Percentiles rank a stretch among this genome's conserved stretches.
phyloP scores from a whole-genome alignment of 768 basidiomycete species.

The Lenzites betulinus region DNA sequence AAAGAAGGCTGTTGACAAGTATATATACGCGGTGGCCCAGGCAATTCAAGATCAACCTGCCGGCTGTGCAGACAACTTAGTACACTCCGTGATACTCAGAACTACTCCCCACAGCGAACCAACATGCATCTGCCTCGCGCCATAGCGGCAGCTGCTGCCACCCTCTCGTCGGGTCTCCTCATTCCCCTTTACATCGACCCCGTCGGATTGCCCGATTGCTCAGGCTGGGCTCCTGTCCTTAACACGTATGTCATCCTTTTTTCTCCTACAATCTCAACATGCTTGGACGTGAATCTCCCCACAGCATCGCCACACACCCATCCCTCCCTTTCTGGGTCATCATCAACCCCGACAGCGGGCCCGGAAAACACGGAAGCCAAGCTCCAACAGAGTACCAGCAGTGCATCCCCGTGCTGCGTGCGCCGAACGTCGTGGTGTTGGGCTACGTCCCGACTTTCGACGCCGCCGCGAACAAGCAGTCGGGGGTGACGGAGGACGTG shows the following conservation, averaged over 20 bases:
- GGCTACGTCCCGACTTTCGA: conserved; percentile 35
- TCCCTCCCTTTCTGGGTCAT: conserved; percentile 34
- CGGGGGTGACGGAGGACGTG: conserved; percentile 31
- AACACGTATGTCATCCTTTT: neutral
- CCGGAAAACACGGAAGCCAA: conserved; percentile 30
- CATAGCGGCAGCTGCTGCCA: conserved; percentile 1
- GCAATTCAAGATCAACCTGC: too few species aligned
- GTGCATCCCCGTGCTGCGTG: conserved; percentile 28
- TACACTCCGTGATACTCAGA: too few species aligned
- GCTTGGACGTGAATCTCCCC: too few species aligned
- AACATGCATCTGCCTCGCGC: conserved; percentile 1
- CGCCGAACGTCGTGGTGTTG: conserved; percentile 32
- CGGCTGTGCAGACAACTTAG: too few species aligned
- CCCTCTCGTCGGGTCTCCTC: conserved; percentile 12
- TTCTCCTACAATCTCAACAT: neutral
- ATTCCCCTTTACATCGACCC: conserved; percentile 16
- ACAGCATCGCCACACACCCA: conserved; percentile 33
- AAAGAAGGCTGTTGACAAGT: too few species aligned
- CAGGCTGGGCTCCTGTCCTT: conserved; percentile 8
- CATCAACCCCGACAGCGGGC: conserved; percentile 37
- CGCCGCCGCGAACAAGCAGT: neutral
- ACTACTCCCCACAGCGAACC: neutral
- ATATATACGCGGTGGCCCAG: too few species aligned
- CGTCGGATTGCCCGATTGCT: neutral
- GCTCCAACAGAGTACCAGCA: conserved; percentile 34